Base-by-base conservation (phyloP, 2,329 filamentous ascomycete species). In the Trichophyton schoenleinii region DNA sequence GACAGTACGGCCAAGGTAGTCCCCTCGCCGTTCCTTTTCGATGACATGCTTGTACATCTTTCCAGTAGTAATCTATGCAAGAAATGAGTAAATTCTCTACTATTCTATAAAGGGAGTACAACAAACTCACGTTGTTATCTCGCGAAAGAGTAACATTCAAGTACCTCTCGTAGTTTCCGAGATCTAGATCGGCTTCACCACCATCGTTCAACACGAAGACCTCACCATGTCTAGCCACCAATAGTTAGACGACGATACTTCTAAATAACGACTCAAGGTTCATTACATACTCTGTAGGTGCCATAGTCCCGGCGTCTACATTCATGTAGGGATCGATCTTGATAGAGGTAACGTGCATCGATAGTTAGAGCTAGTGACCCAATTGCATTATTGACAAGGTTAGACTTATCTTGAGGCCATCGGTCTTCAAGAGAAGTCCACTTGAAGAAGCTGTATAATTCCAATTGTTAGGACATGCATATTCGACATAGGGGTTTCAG, bases 1-100 rank as follows among this genome's bases (percentile, higher is more conserved):
- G 15, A 95, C 87, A 18, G 91, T 91, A 73, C 87, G 86, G 66
- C 92, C 92, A 11, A 97, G 82, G 69, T 96, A 97, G 72, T 94
- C 86, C 61, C 85, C 85, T 64, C 77, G 76, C 66, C 85, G 78
- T 75, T 87, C 85, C 64, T 83, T 84, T 70, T 91, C 84, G 68
- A 96, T 91, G 60, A 96, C 91, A 69, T 88, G 84, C 70, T 89
- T 82, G 77, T 96, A 97, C 67, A 97, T 90, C 79, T 97, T 96
- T 71, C 94, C 94, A 4, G 92, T 96, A 2, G 94, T 99, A 75
- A 99, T 95, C 52, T 55, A 55, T 36, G 13, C 52, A 55, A 6
- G 38, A 31, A 28, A 36, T 55, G 3, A 55, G 52, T 9, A 34
- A 31, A 38, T 13, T 34, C n/a, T 34, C 18, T 55, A 5, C 3